These are phyloP conservation scores for Hypocrella siamensis DNA, from an alignment of 2,329 filamentous ascomycete genomes.

Conservation along the genomic window DNA sequence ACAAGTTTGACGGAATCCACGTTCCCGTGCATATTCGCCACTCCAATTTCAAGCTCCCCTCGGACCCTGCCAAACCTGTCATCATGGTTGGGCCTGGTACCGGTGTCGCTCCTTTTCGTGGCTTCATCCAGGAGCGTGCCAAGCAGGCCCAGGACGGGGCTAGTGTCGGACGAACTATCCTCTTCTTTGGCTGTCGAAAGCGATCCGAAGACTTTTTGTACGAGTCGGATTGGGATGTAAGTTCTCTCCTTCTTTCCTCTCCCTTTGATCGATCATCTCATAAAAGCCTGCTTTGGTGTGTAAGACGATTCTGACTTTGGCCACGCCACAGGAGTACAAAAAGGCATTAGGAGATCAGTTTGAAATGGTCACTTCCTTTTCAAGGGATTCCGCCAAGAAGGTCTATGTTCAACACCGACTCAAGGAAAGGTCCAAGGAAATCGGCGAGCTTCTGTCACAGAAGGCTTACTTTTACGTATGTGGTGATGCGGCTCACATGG, in stretches of 20 bases:
- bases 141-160: conserved; percentile 67
- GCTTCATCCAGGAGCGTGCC: conserved; percentile 85
- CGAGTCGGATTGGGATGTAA: conserved; percentile 78
- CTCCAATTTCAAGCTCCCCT: conserved; percentile 98
- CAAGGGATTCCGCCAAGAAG: conserved; percentile 73
- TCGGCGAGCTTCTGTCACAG: conserved; percentile 74
- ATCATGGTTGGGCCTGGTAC: conserved; percentile 96
- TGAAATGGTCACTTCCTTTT: conserved; percentile 85
- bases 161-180: conserved; percentile 68
- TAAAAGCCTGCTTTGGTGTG: conserved; percentile 4
- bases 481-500: conserved; percentile 95
- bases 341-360: conserved; percentile 75
- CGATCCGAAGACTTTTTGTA: conserved; percentile 86
- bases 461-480: conserved; percentile 97
- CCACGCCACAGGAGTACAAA: conserved; percentile 79
- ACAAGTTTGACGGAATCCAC: conserved; percentile 93
- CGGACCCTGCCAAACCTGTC: conserved; percentile 81
- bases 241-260: conserved; percentile 18
- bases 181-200: conserved; percentile 94
- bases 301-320: too few species aligned
- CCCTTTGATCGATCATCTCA: conserved; percentile 1
- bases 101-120: conserved; percentile 91
- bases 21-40: conserved; percentile 92
- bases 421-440: conserved; percentile 64
- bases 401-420: conserved; percentile 94